These are phyloP conservation scores for Agaricus blazei DNA, from an alignment of 768 basidiomycete species.

Conservation along the genomic window DNA sequence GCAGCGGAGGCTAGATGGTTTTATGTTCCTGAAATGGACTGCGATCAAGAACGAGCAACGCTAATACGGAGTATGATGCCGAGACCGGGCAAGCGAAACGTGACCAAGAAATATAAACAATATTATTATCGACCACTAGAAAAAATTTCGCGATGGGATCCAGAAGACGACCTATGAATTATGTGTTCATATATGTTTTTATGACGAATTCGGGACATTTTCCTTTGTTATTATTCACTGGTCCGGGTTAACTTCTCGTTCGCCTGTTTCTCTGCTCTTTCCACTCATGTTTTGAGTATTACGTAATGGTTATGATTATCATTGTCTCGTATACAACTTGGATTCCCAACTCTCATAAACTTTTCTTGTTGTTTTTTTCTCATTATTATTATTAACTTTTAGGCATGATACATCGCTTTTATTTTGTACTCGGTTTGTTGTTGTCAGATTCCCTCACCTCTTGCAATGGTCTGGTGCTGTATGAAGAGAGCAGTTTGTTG, in stretches of 20 bases:
- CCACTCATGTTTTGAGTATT: too few species aligned
- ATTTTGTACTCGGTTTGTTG: too few species aligned
- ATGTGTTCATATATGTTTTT: background rate
- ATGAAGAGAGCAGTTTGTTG: too few species aligned
- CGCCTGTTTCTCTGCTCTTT: background rate
- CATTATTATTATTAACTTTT: background rate
- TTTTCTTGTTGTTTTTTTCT: background rate
- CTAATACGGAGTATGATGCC: slow-evolving; percentile 72
- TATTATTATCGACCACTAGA: slow-evolving; percentile 77
- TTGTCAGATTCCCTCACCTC: too few species aligned
- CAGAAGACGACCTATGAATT: slow-evolving; percentile 53
- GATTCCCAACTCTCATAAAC: background rate
- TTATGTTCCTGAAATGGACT: slow-evolving; percentile 68
- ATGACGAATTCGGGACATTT: background rate
- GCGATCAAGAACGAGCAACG: slow-evolving; percentile 64
- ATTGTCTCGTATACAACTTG: too few species aligned
- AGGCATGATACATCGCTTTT: background rate
- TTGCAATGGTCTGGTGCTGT: too few species aligned
- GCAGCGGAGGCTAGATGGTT: slow-evolving; percentile 67
- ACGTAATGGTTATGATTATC: too few species aligned
- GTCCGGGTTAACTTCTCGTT: background rate
- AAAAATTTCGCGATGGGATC: slow-evolving; percentile 71
- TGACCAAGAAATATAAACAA: slow-evolving; percentile 81
- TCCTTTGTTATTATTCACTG: background rate
- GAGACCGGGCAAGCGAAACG: slow-evolving; percentile 63